These are phyloP conservation scores for Globisporangium paroecandrum DNA, from an alignment of 352 stramenopile genomes.

Conservation along the genomic window DNA sequence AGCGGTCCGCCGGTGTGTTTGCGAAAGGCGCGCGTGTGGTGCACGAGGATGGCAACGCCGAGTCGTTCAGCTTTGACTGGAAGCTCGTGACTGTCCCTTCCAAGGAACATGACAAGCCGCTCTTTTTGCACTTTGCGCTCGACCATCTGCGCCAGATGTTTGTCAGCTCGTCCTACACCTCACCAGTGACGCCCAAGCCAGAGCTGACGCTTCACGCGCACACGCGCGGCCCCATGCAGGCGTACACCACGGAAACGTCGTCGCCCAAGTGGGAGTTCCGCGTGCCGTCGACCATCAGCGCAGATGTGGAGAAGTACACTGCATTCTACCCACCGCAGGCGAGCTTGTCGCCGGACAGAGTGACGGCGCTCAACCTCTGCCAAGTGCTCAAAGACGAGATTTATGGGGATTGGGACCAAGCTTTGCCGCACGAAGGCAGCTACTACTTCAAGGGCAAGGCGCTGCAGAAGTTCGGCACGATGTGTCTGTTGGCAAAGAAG, in stretches of 20 bases:
- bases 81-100: constrained; percentile 20
- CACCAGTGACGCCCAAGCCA: constrained; percentile 28
- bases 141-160: constrained; percentile 59
- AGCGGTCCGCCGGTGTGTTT: constrained; percentile 53
- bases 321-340: constrained; percentile 45
- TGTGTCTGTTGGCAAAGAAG: constrained; percentile 68
- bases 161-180: constrained; percentile 22
- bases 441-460: constrained; percentile 87
- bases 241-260: constrained; percentile 29
- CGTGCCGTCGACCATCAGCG: constrained; percentile 34
- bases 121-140: constrained; percentile 68
- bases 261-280: constrained; percentile 46
- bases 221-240: constrained; percentile 64
- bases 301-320: constrained; percentile 40
- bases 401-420: constrained; percentile 50
- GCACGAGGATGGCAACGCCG: constrained; percentile 22
- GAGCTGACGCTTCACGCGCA: constrained; percentile 69
- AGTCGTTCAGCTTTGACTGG: constrained; percentile 67
- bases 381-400: constrained; percentile 60
- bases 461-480: constrained; percentile 73
- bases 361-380: constrained; percentile 34
- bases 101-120: background rate
- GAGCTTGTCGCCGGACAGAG: constrained; percentile 30
- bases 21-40: constrained; percentile 24
- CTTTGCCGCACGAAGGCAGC: constrained; percentile 55